Evolutionary conservation across 345 rosid species (phyloP), one percentile per base, ranked within the genome.

Genomic region (Corchorus capsularis): DNA sequence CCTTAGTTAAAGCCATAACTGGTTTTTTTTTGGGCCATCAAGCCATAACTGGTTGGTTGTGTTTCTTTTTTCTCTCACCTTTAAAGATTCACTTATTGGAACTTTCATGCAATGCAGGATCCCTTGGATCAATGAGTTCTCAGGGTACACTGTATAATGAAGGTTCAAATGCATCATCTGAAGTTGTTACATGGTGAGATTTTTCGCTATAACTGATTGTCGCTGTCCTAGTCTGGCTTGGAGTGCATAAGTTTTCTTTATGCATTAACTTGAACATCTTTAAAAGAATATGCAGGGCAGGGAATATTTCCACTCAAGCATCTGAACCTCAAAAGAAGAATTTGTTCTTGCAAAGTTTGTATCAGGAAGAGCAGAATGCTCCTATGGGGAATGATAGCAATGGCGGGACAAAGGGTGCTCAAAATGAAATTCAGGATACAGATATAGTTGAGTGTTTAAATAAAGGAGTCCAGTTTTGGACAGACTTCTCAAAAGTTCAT

Each of bases 401-500:
- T 45, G 69, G 56, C 43, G 73, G 66, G 78, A 77, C 78, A 53
- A 87, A 64, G 71, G 84, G 72, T 70, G 72, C 72, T 65, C 83
- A 39, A 47, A 76, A 78, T 65, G 86, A 83, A 81, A 87, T 88
- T 63, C 84, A 82, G 74, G 96, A 95, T 74, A 72, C 82, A 83
- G 97, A 95, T 72, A 89, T 90, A 56, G 94, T 93, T 61, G 89
- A 83, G 72, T 77, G 80, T 77, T 88, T 95, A 79, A 98, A 92
- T 71, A 83, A 82, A 39, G 81, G 65, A 34, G 93, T 95, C 45
- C 84, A 89, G 63, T 93, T 75, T 81, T 95, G 99, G 99, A 95
- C 98, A 12, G 99, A 95, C 82, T 95, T 80, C 82, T 89, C 98
- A 73, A 93, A 95, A 81, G 93, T 89, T 8, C 96, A 92, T 74